phyloP scores from a whole-genome alignment of 441 rosid species.

The Mallotus repandus region DNA sequence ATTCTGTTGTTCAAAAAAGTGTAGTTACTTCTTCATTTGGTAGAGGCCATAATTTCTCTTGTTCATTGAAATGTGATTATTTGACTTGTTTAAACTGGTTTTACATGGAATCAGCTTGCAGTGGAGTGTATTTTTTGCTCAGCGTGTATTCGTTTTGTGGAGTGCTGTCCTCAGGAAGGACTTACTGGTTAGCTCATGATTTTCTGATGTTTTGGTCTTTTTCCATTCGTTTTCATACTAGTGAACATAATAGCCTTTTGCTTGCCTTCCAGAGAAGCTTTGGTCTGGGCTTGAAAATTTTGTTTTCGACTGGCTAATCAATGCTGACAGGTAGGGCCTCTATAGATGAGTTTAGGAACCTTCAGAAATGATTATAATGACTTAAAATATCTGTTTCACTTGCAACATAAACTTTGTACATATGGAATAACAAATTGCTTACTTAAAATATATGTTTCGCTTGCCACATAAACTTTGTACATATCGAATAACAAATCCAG shows the following conservation, averaged over 20 bases:
- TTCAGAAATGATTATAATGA: slow-evolving; percentile 19
- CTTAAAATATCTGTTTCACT: slow-evolving; percentile 18
- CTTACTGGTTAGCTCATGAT: slow-evolving; percentile 75
- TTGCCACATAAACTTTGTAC: slow-evolving; percentile 1
- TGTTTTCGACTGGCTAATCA: slow-evolving; percentile 98
- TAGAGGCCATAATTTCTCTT: neutral
- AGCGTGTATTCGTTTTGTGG: slow-evolving; percentile 98
- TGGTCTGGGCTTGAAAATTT: slow-evolving; percentile 99
- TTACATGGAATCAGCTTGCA: slow-evolving; percentile 68
- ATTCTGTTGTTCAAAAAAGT: neutral
- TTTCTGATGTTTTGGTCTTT: slow-evolving; percentile 17
- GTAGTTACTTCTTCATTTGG: neutral
- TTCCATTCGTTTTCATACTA: slow-evolving; percentile 21
- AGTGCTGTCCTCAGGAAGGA: slow-evolving; percentile 99
- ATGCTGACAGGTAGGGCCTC: slow-evolving; percentile 86
- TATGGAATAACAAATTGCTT: neutral
- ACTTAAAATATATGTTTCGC: slow-evolving; percentile 19
- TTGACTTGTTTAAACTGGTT: slow-evolving; percentile 14
- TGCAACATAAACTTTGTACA: slow-evolving; percentile 9
- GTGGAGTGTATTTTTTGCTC: slow-evolving; percentile 99
- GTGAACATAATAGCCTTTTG: slow-evolving; percentile 24
- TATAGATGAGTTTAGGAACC: slow-evolving; percentile 19
- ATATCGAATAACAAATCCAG: neutral
- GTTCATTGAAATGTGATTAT: slow-evolving; percentile 10
- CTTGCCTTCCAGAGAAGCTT: slow-evolving; percentile 77